A percentile compares a stretch with the other conserved stretches of the same genome.
Conservation (phyloP, 2,329 filamentous ascomycete genomes). For the Fusarium armeniacum region DNA sequence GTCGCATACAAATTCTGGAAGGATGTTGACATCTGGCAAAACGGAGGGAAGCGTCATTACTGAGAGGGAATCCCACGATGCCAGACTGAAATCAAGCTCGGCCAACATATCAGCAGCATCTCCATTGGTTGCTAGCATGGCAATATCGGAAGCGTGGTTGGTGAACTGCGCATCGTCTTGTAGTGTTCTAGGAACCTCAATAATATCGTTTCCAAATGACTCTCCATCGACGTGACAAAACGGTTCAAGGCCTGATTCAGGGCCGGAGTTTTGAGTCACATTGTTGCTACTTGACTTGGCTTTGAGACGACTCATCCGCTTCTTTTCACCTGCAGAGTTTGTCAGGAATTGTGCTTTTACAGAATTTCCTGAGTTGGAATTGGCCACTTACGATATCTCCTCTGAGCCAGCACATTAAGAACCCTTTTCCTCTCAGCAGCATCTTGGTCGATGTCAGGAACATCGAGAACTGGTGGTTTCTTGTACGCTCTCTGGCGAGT, state of each 20-base stretch:
- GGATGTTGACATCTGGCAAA: slow-evolving; percentile 24
- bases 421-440: slow-evolving; percentile 67
- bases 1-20: slow-evolving; percentile 28
- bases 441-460: slow-evolving; percentile 65
- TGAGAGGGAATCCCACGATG: slow-evolving; percentile 44
- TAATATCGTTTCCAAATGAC: slow-evolving; percentile 16
- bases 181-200: slow-evolving; percentile 11
- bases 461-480: slow-evolving; percentile 56
- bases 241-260: neutral
- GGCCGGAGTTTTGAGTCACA: slow-evolving; percentile 3
- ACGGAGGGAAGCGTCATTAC: slow-evolving; percentile 39
- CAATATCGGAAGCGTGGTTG: slow-evolving; percentile 5
- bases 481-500: slow-evolving; percentile 60
- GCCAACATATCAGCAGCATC: slow-evolving; percentile 36
- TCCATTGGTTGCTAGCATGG: slow-evolving; percentile 11
- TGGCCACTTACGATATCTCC: slow-evolving; percentile 62
- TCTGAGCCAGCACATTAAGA: slow-evolving; percentile 67
- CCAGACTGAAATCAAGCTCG: slow-evolving; percentile 45
- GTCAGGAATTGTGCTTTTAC: slow-evolving; percentile 11
- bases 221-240: slow-evolving; percentile 2
- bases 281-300: slow-evolving; percentile 28
- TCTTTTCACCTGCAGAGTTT: slow-evolving; percentile 51
- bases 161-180: neutral
- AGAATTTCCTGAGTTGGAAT: neutral
- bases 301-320: slow-evolving; percentile 51